phyloP scores from a whole-genome alignment of 2,329 filamentous ascomycete species.

The Ceratocystis ficicola region DNA sequence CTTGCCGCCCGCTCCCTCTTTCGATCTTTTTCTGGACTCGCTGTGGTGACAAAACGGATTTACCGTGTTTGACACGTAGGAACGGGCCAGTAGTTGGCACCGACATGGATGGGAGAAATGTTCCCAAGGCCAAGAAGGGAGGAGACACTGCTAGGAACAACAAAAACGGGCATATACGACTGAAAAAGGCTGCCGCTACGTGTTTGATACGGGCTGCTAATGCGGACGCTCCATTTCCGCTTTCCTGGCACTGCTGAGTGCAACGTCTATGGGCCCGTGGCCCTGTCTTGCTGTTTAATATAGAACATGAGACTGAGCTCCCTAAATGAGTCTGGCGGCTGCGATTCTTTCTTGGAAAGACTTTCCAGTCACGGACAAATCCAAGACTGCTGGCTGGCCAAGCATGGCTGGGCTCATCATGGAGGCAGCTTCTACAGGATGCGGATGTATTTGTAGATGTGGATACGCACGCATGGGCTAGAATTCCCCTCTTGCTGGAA shows the following conservation, averaged over 20 bases:
- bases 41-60: conserved; percentile 5
- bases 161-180: background rate
- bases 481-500: background rate
- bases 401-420: background rate
- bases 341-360: background rate
- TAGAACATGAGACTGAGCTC: background rate
- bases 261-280: no score
- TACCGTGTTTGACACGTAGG: conserved; percentile 1
- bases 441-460: background rate
- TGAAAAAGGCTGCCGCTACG: no score
- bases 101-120: background rate
- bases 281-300: no score
- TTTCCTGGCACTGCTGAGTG: no score
- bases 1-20: background rate
- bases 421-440: background rate
- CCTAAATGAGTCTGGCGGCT: background rate
- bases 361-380: background rate
- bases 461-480: background rate
- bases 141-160: background rate
- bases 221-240: no score
- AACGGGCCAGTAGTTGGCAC: background rate
- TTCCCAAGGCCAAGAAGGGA: background rate
- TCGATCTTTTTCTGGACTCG: background rate
- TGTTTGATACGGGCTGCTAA: no score
- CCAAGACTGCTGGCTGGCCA: background rate